A percentile compares a stretch with the other conserved stretches of the same genome.
Conservation (phyloP, 345 rosid species). For the Brassica carinata region DNA sequence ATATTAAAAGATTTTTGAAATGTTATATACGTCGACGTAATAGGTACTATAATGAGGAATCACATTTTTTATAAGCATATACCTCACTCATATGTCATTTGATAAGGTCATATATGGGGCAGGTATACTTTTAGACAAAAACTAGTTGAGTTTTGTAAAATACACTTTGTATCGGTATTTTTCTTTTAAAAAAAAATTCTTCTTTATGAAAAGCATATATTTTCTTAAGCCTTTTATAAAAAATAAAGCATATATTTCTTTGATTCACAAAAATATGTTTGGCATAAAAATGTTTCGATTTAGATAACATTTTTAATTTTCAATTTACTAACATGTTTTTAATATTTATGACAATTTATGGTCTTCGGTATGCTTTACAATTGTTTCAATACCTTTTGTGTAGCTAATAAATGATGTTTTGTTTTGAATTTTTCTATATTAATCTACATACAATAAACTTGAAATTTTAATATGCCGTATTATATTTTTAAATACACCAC, state of each 20-base stretch:
- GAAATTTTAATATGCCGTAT: background rate
- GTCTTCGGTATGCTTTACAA: background rate
- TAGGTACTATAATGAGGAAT: background rate
- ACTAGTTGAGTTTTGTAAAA: background rate
- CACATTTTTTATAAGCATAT: background rate
- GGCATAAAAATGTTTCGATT: background rate
- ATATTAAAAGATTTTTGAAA: background rate
- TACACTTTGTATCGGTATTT: background rate
- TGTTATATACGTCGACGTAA: slow-evolving; percentile 4
- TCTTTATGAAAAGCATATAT: background rate
- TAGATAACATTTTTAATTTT: background rate
- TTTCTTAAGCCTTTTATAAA: no score
- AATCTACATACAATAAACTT: background rate
- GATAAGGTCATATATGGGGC: background rate
- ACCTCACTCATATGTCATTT: background rate
- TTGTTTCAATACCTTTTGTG: background rate
- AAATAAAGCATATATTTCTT: background rate
- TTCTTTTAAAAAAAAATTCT: background rate
- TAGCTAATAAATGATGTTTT: background rate
- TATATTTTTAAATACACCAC: background rate
- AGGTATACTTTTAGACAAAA: background rate
- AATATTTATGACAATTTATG: background rate
- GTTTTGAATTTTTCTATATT: background rate
- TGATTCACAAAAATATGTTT: background rate
- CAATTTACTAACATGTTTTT: background rate